Percentiles rank a stretch among this genome's conserved stretches.
These are phyloP conservation scores for Solanum arcanum DNA, from an alignment of 257 asterid species.

Conservation along the genomic window DNA sequence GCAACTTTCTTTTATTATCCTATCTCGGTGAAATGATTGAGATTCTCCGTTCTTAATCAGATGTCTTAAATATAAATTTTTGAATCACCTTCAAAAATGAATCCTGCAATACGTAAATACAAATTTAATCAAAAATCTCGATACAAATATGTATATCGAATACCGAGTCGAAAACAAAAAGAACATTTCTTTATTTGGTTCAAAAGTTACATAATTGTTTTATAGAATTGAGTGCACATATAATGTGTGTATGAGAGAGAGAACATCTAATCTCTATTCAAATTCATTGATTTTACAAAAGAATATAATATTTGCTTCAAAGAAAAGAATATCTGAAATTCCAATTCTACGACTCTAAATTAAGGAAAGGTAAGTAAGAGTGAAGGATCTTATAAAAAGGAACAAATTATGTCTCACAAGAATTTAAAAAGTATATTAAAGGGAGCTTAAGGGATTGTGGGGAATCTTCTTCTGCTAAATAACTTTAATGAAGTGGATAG, in stretches of 20 bases:
- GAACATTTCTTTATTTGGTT: constrained; percentile 25
- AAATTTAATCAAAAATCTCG: background rate
- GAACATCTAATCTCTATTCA: constrained; percentile 39
- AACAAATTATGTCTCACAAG: constrained; percentile 16
- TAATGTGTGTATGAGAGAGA: background rate
- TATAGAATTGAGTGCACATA: constrained; percentile 22
- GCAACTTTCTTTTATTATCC: constrained; percentile 14
- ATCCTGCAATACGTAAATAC: accelerated
- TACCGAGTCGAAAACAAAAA: accelerated
- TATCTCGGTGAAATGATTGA: background rate
- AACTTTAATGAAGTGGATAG: constrained; percentile 80
- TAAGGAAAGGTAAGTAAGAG: constrained; percentile 23
- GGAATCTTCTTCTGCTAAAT: constrained; percentile 84
- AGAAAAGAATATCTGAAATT: constrained; percentile 65
- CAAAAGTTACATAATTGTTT: constrained; percentile 70
- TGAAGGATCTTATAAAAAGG: constrained; percentile 17
- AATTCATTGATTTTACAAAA: constrained; percentile 6
- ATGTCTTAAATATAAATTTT: accelerated
- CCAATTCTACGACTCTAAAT: constrained; percentile 54
- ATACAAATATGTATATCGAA: background rate
- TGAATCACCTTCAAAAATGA: too few species aligned
- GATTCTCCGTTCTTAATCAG: background rate
- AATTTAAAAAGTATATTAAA: constrained; percentile 28
- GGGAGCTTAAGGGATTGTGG: constrained; percentile 20
- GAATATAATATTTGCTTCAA: constrained; percentile 25